Base-by-base conservation (phyloP, 148 eudicot species). In the Spergularia bocconei region DNA sequence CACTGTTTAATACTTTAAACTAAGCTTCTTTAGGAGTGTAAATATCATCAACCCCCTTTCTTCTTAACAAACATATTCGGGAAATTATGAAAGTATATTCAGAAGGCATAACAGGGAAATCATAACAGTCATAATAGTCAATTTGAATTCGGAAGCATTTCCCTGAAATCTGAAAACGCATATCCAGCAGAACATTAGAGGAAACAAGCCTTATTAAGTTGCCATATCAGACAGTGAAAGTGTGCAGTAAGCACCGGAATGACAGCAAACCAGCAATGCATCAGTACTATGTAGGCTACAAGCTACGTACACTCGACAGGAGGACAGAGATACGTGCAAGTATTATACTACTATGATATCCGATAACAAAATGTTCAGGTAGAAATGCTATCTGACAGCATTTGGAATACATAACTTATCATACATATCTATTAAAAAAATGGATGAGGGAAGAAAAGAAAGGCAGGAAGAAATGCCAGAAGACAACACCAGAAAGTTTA, bases 401-500 rank as follows among this genome's bases (percentile, higher is more conserved):
- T 48, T 58, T 48, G 54, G 25, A 12, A 58, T 23, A 11, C 6
- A 72, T 6, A 44, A 70, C 41, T 29, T 2, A 29, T 72, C 21
- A 29, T 74, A 62, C 67, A 55, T n/a, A 17, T 29, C 36, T 29
- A 29, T 29, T 29, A 57, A 21, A 67, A 56, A 72, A 53, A 65
- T 5, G 39, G 23, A 60, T 8, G 17, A 23, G 67, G 62, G 51
- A 80, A 52, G 71, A 70, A 29, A 59, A 74, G 53, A 71, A 53
- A 75, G 76, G 59, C 33, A 64, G 79, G 57, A 73, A 68, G 63
- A 72, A 29, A 83, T 75, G 78, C 85, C 78, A 70, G 72, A 82
- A 81, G 97, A 87, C 92, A 92, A 76, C 87, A 88, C 84, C 62
- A 80, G 81, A 91, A 85, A 85, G 84, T 81, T 82, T 72, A 84